Evolutionary conservation across 2,329 filamentous ascomycete species (phyloP).

Genomic region (Fonsecaea nubica): DNA sequence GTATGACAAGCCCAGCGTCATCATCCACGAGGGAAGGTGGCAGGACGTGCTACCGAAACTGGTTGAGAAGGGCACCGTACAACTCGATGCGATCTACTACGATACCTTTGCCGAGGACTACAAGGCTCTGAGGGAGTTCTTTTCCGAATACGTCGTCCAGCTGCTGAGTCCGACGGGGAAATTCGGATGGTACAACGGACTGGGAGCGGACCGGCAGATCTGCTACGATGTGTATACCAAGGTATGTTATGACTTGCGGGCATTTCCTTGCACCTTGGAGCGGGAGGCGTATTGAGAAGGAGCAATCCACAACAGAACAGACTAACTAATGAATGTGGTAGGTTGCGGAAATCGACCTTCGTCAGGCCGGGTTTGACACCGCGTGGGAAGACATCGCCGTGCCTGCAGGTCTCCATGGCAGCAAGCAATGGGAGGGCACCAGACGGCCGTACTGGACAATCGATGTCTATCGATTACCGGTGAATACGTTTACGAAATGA

Average conservation of each 20-base stretch:
- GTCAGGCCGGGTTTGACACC: slow-evolving; percentile 12
- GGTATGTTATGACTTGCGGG: background rate
- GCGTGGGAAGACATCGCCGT: slow-evolving; percentile 17
- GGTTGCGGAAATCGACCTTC: slow-evolving; percentile 18
- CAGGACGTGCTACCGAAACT: slow-evolving; percentile 16
- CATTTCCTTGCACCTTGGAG: background rate
- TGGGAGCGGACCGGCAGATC: slow-evolving; percentile 19
- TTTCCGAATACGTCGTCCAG: slow-evolving; percentile 19
- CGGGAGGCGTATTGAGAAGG: background rate
- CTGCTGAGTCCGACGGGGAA: slow-evolving; percentile 2
- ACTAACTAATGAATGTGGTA: background rate
- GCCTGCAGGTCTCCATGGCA: slow-evolving; percentile 7
- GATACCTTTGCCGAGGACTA: slow-evolving; percentile 21
- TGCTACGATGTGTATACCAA: slow-evolving; percentile 23
- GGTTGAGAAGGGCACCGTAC: slow-evolving; percentile 9
- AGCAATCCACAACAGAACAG: too few relatives aligned
- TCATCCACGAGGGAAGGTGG: slow-evolving; percentile 19
- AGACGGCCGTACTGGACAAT: slow-evolving; percentile 21
- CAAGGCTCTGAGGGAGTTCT: slow-evolving; percentile 16
- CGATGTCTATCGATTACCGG: slow-evolving; percentile 19
- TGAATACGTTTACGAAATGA: slow-evolving; percentile 18
- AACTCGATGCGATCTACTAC: slow-evolving; percentile 18
- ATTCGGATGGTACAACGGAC: slow-evolving; percentile 21
- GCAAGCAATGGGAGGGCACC: slow-evolving; percentile 19
- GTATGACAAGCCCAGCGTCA: slow-evolving; percentile 13